Evolutionary conservation across 306 rosid genomes (phyloP), one percentile per base, ranked within the genome.

Genomic region (Trifolium pratense): DNA sequence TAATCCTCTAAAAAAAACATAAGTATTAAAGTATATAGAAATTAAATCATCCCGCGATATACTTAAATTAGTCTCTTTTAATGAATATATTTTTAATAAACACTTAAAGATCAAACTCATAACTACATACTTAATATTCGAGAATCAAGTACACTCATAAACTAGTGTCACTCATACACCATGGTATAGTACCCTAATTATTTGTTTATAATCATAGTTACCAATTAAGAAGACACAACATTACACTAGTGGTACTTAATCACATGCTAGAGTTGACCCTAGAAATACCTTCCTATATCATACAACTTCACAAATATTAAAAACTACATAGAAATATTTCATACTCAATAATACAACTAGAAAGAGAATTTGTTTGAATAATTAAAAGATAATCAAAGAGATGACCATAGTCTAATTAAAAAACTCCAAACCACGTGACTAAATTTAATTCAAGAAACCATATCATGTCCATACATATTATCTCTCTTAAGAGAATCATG

Each of bases 211-310:
- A 55, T 25, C 29, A 18, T 56, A 13, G 64, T n/a, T 76, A 56
- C 53, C 23, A 70, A 58, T 53, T 76, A 43, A 74, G 63, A 57
- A 40, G 43, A 36, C 67, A 52, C 64, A 63, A 63, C 13, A 45
- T 81, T 63, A 74, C 64, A 75, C 59, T 63, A 48, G 40, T 48
- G 6, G 12, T 37, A 68, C 82, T 42, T 23, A 16, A 52, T 79
- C 89, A 83, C 88, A 84, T 85, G 89, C 84, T 69, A 80, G 83
- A 89, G 95, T 89, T 89, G 95, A 87, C 90, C 73, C 79, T 56
- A 66, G 9, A 45, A 68, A 37, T 52, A 53, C 74, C 78, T 32
- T 77, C 49, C 9, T 4, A 52, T 63, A 25, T 63, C 56, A 13
- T 17, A 18, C 12, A 66, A 56, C 52, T 46, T 17, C 3, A 34